Base-by-base conservation (phyloP, 495 filamentous ascomycete species). In the Penicillium chermesinum region DNA sequence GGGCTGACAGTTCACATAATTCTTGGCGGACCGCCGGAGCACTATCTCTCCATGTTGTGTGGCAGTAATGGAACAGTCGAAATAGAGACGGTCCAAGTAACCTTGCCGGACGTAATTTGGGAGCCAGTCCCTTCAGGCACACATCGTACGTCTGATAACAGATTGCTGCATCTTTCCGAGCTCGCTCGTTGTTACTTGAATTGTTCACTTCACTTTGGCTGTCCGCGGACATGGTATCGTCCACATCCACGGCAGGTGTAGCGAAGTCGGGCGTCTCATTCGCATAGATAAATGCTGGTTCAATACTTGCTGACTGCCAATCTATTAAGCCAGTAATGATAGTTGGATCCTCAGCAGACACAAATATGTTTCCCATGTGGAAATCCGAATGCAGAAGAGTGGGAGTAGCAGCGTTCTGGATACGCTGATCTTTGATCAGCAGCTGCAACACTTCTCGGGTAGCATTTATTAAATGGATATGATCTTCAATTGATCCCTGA, bases 331-430 rank as follows among this genome's bases (percentile, higher is more conserved):
- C 59, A 4, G 63, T 67, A n/a, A 75, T 59, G 10, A 58, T 6
- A 10, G 69, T 66, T 38, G 66, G 71, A 13, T 72, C 66, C 0
- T 67, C 53, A 14, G 58, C 49, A 33, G 66, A 71, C 18, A 75
- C 67, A 41, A 58, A 73, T 41, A 73, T 73, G 37, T 73, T 73
- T 39, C 69, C 53, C 53, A 61, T 71, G 44, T 72, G 62, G 9
- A 75, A 56, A 50, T 74, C 69, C 3, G 63, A 50, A 44, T 74
- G 69, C 22, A 69, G 47, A 9, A 73, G 40, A 41, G 53, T 56
- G 12, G 67, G 69, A 0, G 44, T 53, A 37, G 70, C 64, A 37
- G 63, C 56, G 12, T 62, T 38, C 30, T 65, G 53, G 22, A 71
- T 57, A 21, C 53, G 52, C 27, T 44, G 48, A 54, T 67, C 62